Percentiles rank a stretch among this genome's conserved stretches.
Conservation (phyloP, 2,329 filamentous ascomycete species). For the Diplocarpon rosae region DNA sequence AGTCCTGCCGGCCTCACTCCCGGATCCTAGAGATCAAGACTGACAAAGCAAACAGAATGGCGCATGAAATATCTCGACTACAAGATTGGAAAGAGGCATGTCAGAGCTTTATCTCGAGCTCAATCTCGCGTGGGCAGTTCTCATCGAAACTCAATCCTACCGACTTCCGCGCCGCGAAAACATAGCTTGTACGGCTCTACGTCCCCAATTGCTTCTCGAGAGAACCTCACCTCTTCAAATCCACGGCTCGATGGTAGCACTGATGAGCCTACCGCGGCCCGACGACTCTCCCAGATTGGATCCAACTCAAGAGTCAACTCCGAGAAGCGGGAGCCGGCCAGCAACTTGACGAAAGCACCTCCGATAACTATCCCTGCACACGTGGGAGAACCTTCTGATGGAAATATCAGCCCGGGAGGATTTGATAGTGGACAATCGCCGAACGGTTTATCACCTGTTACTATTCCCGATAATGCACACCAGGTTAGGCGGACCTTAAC, state of each 20-base stretch:
- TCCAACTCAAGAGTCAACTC: too few relatives aligned
- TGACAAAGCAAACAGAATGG: conserved; percentile 54
- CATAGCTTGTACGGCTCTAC: conserved; percentile 20
- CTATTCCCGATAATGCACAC: conserved; percentile 29
- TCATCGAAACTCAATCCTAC: conserved; percentile 27
- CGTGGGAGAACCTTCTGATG: too few relatives aligned
- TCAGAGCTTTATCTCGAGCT: conserved; percentile 71
- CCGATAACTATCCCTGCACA: too few relatives aligned
- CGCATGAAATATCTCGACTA: conserved; percentile 89
- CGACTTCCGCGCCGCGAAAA: conserved; percentile 6
- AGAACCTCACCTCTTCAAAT: conserved; percentile 4
- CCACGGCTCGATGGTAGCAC: conserved; percentile 1
- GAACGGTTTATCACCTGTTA: conserved; percentile 8
- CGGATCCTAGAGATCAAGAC: not conserved
- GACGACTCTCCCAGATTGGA: not conserved
- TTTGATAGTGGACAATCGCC: not conserved
- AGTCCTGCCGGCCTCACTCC: conserved; percentile 19
- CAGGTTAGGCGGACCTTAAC: conserved; percentile 32
- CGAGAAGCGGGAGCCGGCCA: too few relatives aligned
- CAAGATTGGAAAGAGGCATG: conserved; percentile 87
- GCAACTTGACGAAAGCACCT: too few relatives aligned
- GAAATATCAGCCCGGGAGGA: too few relatives aligned
- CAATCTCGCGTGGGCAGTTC: conserved; percentile 50
- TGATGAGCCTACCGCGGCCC: conserved; percentile 7
- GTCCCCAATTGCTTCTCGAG: conserved; percentile 9